Conservation (phyloP, 352 stramenopile species). For the Phytophthora sp. region DNA sequence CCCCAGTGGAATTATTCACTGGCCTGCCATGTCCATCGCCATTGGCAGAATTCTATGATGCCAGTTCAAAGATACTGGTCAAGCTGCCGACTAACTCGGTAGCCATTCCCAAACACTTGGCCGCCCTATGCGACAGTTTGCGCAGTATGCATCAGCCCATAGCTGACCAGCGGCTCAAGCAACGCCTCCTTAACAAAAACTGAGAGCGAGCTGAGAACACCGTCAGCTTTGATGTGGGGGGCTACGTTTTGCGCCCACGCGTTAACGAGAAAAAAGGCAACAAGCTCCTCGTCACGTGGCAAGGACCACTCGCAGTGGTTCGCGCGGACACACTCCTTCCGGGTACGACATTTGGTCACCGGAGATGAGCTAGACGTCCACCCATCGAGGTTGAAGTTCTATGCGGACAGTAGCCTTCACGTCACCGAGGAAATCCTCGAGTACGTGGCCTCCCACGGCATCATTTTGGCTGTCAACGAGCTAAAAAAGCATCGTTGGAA, state of each 20-base stretch:
- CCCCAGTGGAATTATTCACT: slow-evolving; percentile 33
- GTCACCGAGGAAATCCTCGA: slow-evolving; percentile 12
- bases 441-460: slow-evolving; percentile 6
- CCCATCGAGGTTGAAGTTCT: slow-evolving; percentile 19
- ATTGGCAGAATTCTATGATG: slow-evolving; percentile 14
- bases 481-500: slow-evolving; percentile 17
- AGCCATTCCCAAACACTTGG: neutral
- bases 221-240: slow-evolving; percentile 16
- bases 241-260: slow-evolving; percentile 13
- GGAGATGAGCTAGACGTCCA: slow-evolving; percentile 16
- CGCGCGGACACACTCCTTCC: slow-evolving; percentile 22
- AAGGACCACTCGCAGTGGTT: slow-evolving; percentile 7
- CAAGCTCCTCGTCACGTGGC: slow-evolving; percentile 23
- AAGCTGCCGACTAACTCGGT: neutral
- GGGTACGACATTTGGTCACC: slow-evolving; percentile 8
- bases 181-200: slow-evolving; percentile 15
- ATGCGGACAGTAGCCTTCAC: neutral
- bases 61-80: neutral
- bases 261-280: slow-evolving; percentile 15
- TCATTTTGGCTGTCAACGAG: slow-evolving; percentile 8
- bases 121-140: neutral
- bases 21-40: slow-evolving; percentile 8
- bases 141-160: slow-evolving; percentile 4
- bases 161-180: slow-evolving; percentile 3
- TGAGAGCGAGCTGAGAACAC: slow-evolving; percentile 3